A percentile compares a stretch with the other conserved stretches of the same genome.
These are phyloP conservation scores for Jaenimonas drosophilae DNA, from an alignment of 208 protist species.

Conservation along the genomic window DNA sequence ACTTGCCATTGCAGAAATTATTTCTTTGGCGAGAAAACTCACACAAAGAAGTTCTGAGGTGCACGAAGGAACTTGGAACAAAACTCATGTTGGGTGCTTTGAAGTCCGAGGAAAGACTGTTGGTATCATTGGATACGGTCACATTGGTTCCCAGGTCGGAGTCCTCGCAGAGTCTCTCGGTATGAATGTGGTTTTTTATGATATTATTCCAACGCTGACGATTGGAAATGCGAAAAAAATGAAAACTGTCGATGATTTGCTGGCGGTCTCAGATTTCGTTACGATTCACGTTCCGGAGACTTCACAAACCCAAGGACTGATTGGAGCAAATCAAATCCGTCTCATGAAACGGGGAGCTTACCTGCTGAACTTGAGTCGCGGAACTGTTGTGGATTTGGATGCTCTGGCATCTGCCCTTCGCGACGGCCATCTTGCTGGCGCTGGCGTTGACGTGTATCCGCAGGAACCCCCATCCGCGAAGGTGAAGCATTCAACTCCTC, in stretches of 20 bases:
- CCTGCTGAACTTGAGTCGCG: slow-evolving; percentile 80
- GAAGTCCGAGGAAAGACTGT: slow-evolving; percentile 85
- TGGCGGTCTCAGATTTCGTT: slow-evolving; percentile 82
- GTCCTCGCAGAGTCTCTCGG: slow-evolving; percentile 90
- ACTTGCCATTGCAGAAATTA: slow-evolving; percentile 88
- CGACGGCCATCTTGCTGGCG: slow-evolving; percentile 71
- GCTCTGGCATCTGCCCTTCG: slow-evolving; percentile 62
- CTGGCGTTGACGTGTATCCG: slow-evolving; percentile 90
- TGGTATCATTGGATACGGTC: slow-evolving; percentile 91
- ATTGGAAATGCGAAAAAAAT: slow-evolving; percentile 80
- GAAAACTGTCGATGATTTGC: slow-evolving; percentile 54
- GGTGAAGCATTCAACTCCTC: slow-evolving; percentile 34
- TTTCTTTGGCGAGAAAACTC: slow-evolving; percentile 79
- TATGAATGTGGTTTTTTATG: slow-evolving; percentile 91
- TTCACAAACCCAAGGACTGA: slow-evolving; percentile 65
- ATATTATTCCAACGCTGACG: slow-evolving; percentile 77
- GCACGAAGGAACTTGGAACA: slow-evolving; percentile 86
- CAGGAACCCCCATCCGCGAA: slow-evolving; percentile 62
- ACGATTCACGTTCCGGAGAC: slow-evolving; percentile 90
- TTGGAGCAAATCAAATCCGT: slow-evolving; percentile 48
- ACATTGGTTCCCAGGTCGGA: slow-evolving; percentile 90
- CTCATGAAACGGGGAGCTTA: slow-evolving; percentile 74
- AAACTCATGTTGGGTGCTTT: slow-evolving; percentile 64
- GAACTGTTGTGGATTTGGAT: slow-evolving; percentile 77
- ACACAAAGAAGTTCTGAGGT: slow-evolving; percentile 83